Base-by-base conservation (phyloP, 1,139 yeast genomes). In the Arxiozyma heterogenica region DNA sequence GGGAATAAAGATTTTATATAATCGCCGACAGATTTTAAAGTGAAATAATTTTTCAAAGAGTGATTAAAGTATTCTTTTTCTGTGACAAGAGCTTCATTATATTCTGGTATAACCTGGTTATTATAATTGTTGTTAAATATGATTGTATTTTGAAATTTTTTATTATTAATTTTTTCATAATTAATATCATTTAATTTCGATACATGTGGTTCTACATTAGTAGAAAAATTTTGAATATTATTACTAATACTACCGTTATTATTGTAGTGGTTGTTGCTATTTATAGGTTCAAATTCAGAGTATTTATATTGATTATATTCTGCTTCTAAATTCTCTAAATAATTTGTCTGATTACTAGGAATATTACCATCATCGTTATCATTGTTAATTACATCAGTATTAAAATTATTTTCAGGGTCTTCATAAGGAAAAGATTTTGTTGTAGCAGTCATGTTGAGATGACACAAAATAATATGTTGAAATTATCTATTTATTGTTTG, bases 1-100 rank as follows among this genome's bases (percentile, higher is more conserved):
- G 97, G 98, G 67, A 90, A 87, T 47, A 90, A 67, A 1, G 93
- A 83, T 21, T 73, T 57, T 3, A 83, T 55, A 64, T 90, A 90
- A 44, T 72, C 55, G 20, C 55, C 52, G 7, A 57, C 59, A 4
- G 59, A 39, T 5, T 50, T 50, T 22, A 57, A 46, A 5, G 61
- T 59, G 34, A 63, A 47, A 39, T 58, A 51, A 2, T 60, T 56
- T 30, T 56, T 52, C 15, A 64, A 21, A 23, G 54, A 53, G 39
- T 65, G 62, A 23, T 61, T 47, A 52, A 61, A 67, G 46, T 56
- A 64, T 3, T 67, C 68, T 48, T 55, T 61, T 12, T 62, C 23
- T 1, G 59, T 54, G 9, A 66, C 60, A 8, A 48, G 41, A 18
- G 52, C 48, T 53, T 68, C 71, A 15, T 60, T 53, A 49, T 58